These are phyloP conservation scores for Acanthamoeba healyi DNA, from an alignment of 208 protist species.

Conservation along the genomic window DNA sequence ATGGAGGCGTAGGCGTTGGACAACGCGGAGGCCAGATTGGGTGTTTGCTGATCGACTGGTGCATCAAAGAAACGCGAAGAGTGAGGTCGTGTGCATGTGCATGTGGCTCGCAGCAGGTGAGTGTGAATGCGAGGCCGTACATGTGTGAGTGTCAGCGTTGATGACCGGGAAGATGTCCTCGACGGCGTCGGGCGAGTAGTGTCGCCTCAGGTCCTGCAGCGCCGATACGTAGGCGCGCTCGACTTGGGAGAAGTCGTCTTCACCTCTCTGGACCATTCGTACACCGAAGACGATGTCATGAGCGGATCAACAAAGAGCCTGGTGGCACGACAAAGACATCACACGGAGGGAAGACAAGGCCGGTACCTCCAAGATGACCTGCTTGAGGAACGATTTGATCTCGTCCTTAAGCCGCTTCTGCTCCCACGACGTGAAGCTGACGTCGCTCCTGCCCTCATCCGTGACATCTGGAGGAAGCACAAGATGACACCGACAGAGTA, in stretches of 20 bases:
- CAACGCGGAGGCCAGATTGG: neutral
- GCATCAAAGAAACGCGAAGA: neutral
- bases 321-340: neutral
- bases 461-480: neutral
- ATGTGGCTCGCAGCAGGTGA: too few species aligned
- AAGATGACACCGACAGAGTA: neutral
- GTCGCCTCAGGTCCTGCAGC: neutral
- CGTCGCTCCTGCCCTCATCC: slow-evolving; percentile 15
- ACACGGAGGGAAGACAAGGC: neutral
- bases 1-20: neutral
- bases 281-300: neutral
- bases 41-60: neutral
- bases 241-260: neutral
- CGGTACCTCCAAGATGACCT: neutral
- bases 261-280: neutral
- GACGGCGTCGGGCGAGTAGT: neutral
- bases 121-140: neutral
- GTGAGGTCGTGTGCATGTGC: neutral
- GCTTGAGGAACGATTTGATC: slow-evolving; percentile 9
- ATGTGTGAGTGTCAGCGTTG: neutral
- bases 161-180: neutral
- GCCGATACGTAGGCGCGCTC: neutral
- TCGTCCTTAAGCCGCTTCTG: neutral
- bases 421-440: neutral
- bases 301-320: too few species aligned